A percentile compares a stretch with the other conserved stretches of the same genome.
Conservation (phyloP, 2,329 filamentous ascomycete species). For the Trichoderma gracile region DNA sequence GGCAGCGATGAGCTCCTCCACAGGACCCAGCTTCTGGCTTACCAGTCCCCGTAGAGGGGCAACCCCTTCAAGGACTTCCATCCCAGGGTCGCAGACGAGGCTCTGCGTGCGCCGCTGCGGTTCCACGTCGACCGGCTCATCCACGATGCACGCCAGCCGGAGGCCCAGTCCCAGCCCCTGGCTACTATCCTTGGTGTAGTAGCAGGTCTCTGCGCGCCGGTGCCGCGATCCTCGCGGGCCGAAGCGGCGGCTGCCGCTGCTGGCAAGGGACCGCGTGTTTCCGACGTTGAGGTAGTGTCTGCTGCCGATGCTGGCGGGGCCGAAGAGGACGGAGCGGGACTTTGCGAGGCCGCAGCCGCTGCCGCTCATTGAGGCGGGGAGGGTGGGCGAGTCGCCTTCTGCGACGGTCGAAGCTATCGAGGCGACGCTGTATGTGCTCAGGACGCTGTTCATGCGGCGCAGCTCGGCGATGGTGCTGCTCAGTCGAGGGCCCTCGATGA, state of each 20-base stretch:
- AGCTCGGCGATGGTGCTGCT: conserved; percentile 53
- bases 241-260: conserved; percentile 28
- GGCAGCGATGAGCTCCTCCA: conserved; percentile 34
- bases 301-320: conserved; percentile 40
- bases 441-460: conserved; percentile 58
- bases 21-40: conserved; percentile 33
- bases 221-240: conserved; percentile 16
- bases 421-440: conserved; percentile 48
- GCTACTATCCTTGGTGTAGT: conserved; percentile 36
- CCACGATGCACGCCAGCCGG: conserved; percentile 27
- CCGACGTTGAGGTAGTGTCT: conserved; percentile 50
- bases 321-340: conserved; percentile 4
- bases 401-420: conserved; percentile 39
- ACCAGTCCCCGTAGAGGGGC: background rate
- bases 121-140: background rate
- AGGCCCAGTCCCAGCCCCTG: conserved; percentile 28
- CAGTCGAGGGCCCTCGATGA: conserved; percentile 33
- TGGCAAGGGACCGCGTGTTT: conserved; percentile 32
- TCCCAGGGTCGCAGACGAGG: conserved; percentile 27
- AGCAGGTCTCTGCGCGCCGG: conserved; percentile 23
- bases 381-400: conserved; percentile 42
- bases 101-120: conserved; percentile 28
- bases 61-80: conserved; percentile 9
- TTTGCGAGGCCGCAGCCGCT: background rate
- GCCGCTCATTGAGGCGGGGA: conserved; percentile 34